These are phyloP conservation scores for Glutinoglossum americanum DNA, from an alignment of 495 filamentous ascomycete species.

Conservation along the genomic window DNA sequence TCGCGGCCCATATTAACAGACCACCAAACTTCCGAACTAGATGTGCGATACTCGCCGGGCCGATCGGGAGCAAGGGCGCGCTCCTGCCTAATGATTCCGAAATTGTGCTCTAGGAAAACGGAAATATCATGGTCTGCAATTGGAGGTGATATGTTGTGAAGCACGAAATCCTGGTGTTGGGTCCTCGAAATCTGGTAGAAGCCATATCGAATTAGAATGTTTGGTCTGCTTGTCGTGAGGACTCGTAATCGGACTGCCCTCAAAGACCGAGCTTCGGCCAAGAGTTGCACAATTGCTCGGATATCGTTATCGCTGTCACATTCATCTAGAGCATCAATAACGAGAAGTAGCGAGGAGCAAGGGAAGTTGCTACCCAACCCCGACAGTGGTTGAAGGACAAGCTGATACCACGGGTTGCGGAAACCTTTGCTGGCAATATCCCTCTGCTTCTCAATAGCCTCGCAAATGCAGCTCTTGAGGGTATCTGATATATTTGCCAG, in stretches of 20 bases:
- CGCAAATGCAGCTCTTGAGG: slow-evolving; percentile 2
- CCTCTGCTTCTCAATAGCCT: slow-evolving; percentile 3
- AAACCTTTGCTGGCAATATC: slow-evolving; percentile 5
- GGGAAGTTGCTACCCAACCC: slow-evolving; percentile 1
- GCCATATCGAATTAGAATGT: too few relatives aligned
- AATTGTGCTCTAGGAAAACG: too few relatives aligned
- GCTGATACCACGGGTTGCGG: slow-evolving; percentile 8
- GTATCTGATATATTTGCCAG: not conserved
- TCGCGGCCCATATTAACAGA: too few relatives aligned
- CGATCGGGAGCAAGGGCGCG: too few relatives aligned
- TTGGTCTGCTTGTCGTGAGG: too few relatives aligned
- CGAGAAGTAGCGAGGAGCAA: slow-evolving; percentile 1
- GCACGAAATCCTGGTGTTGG: too few relatives aligned
- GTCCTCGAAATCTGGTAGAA: too few relatives aligned
- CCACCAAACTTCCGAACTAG: too few relatives aligned
- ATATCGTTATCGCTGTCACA: slow-evolving; percentile 10
- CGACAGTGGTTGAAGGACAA: slow-evolving; percentile 8
- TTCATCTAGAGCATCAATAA: slow-evolving; percentile 11
- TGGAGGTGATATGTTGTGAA: too few relatives aligned
- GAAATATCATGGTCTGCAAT: too few relatives aligned
- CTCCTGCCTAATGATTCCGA: too few relatives aligned
- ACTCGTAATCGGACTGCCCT: not conserved
- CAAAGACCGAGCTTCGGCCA: slow-evolving; percentile 8
- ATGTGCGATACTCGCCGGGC: too few relatives aligned
- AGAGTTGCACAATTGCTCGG: slow-evolving; percentile 9